Base-by-base conservation (phyloP, 257 asterid genomes). In the Plectranthus barbatus region DNA sequence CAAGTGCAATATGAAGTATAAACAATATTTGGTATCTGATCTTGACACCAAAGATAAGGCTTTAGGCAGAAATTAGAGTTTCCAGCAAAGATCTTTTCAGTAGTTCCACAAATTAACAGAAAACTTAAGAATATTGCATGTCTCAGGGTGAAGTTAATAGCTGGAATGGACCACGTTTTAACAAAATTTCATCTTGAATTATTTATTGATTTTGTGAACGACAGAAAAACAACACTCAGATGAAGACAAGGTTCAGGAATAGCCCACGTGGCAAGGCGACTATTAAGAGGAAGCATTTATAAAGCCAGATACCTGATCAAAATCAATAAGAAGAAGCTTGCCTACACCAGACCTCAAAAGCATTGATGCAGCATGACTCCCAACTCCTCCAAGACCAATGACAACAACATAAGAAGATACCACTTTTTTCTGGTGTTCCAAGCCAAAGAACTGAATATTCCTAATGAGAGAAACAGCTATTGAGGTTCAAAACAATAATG, bases 371-470 rank as follows among this genome's bases (percentile, higher is more conserved):
- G 96, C 99, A 84, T 92, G 99, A 70, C 97, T 92, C 63, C 97
- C 96, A 61, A 92, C 97, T 62, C 99, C 99, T 46, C 99, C 97
- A 72, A 92, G 99, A 67, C 99, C 95, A 84, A 92, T 87, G 62
- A 92, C 87, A 74, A 92, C 94, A 51, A 89, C 96, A 75, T 79
- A 92, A 41, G 96, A 88, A 55, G 81, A 79, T 61, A 84, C 86
- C 61, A 88, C 95, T 69, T 79, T 92, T 77, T 71, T 79, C 77
- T 89, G 94, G 67, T 85, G 72, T 60, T 86, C 95, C 66, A 84
- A 75, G 61, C 96, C 95, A 79, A 92, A 92, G 79, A 92, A 92
- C 76, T 92, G 98, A 72, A 88, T 88, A 72, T 92, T 92, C 91
- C 95, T 92, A 75, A 60, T 40, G 47, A 33, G 55, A 62, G 62